These are phyloP conservation scores for Trametes maxima DNA, from an alignment of 768 basidiomycete genomes.

Conservation along the genomic window DNA sequence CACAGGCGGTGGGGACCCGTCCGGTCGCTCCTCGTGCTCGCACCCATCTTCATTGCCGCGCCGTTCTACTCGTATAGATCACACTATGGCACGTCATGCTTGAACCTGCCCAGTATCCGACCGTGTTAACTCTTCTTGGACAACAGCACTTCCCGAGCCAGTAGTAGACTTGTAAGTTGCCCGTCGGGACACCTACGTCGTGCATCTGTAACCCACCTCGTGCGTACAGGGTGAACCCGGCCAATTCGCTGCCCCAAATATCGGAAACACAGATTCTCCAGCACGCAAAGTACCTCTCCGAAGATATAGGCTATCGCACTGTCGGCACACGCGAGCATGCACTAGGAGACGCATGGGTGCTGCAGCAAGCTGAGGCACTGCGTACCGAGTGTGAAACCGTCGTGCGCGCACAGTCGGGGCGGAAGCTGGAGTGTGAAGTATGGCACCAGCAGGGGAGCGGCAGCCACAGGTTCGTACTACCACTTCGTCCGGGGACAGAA, in stretches of 20 bases:
- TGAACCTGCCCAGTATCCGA: background rate
- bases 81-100: constrained; percentile 43
- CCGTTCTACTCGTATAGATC: constrained; percentile 51
- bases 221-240: constrained; percentile 42
- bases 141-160: constrained; percentile 59
- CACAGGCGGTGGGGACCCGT: constrained; percentile 55
- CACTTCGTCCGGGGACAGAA: background rate
- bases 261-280: constrained; percentile 71
- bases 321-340: constrained; percentile 92
- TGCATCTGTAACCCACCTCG: background rate
- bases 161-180: constrained; percentile 51
- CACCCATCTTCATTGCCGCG: constrained; percentile 54
- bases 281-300: constrained; percentile 69
- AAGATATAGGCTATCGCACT: constrained; percentile 87
- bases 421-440: constrained; percentile 86
- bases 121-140: background rate
- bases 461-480: constrained; percentile 69
- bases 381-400: constrained; percentile 62
- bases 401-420: constrained; percentile 30
- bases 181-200: background rate
- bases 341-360: constrained; percentile 80
- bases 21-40: constrained; percentile 55
- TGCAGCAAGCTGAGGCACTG: constrained; percentile 63
- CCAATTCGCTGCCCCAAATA: constrained; percentile 64
- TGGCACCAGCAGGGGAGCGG: constrained; percentile 91